These are phyloP conservation scores for Stagonosporopsis chrysanthemi DNA, from an alignment of 2,329 filamentous ascomycete genomes.

Conservation along the genomic window DNA sequence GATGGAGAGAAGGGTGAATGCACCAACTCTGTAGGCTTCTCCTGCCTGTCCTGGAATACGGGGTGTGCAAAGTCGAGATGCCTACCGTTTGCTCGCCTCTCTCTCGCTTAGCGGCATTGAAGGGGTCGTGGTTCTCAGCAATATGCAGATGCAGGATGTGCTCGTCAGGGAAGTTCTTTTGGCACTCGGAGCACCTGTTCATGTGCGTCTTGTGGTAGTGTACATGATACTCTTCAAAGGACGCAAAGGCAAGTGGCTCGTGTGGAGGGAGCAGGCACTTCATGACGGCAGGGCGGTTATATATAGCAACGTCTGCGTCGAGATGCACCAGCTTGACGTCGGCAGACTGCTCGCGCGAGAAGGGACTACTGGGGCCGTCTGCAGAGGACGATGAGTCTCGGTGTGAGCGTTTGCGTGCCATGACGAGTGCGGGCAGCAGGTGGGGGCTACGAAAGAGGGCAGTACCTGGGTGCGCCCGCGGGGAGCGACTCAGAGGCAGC, in stretches of 20 bases:
- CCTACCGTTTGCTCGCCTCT: slow-evolving; percentile 85
- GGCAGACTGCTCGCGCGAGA: slow-evolving; percentile 38
- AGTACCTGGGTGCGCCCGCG: too few species aligned
- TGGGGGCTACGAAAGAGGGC: too few species aligned
- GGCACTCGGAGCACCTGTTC: slow-evolving; percentile 85
- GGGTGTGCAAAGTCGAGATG: slow-evolving; percentile 23
- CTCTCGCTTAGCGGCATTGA: slow-evolving; percentile 74
- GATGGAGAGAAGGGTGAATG: too few species aligned
- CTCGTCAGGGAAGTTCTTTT: slow-evolving; percentile 85
- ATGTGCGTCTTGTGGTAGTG: slow-evolving; percentile 84
- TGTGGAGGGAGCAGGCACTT: slow-evolving; percentile 85
- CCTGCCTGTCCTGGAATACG: too few species aligned
- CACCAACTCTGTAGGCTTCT: too few species aligned
- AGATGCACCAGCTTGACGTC: slow-evolving; percentile 61
- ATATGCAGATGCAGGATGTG: slow-evolving; percentile 85
- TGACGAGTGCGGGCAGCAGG: too few species aligned
- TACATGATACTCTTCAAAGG: slow-evolving; percentile 82
- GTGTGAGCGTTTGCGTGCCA: slow-evolving; percentile 67
- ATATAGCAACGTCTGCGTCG: slow-evolving; percentile 52
- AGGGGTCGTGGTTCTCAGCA: slow-evolving; percentile 87
- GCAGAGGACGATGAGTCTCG: slow-evolving; percentile 57
- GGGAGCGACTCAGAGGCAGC: too few species aligned
- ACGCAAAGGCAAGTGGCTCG: slow-evolving; percentile 72
- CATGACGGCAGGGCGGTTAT: slow-evolving; percentile 62
- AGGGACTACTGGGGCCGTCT: slow-evolving; percentile 44